Conservation (phyloP, 495 filamentous ascomycete species). For the Annulohypoxylon stygium region DNA sequence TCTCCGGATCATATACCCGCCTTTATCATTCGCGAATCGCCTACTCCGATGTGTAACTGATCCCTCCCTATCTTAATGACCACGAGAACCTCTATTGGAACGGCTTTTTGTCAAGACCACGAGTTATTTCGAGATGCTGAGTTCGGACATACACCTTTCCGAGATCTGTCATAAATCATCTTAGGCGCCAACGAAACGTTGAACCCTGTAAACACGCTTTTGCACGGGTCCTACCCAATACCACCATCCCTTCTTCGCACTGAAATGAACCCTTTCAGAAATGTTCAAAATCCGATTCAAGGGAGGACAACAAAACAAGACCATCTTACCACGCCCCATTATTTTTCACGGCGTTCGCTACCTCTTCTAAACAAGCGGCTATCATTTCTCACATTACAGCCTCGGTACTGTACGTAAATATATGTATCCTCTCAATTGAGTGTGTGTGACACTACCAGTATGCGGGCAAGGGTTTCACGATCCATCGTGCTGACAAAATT, state of each 20-base stretch:
- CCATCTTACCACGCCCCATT: not conserved
- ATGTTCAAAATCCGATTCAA: constrained; percentile 30
- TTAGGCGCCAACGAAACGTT: constrained; percentile 43
- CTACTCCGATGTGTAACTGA: not conserved
- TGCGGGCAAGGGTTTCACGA: constrained; percentile 19
- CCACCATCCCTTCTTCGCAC: constrained; percentile 36
- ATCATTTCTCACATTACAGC: constrained; percentile 34
- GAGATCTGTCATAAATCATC: constrained; percentile 48
- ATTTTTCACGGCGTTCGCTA: constrained; percentile 29
- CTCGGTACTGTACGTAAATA: constrained; percentile 28
- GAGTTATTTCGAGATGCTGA: constrained; percentile 15
- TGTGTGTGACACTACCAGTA: constrained; percentile 14
- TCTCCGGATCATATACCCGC: not conserved
- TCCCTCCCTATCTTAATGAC: constrained; percentile 11
- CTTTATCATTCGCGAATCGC: not conserved
- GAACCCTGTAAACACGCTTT: constrained; percentile 44
- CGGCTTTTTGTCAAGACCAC: constrained; percentile 31
- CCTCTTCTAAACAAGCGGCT: constrained; percentile 39
- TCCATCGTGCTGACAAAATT: constrained; percentile 27
- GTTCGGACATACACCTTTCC: constrained; percentile 33
- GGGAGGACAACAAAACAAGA: constrained; percentile 26
- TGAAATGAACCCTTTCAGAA: constrained; percentile 14
- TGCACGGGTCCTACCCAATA: constrained; percentile 36
- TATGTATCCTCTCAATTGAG: constrained; percentile 7
- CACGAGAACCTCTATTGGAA: constrained; percentile 1